These are phyloP conservation scores for Hyaloraphidium curvatum DNA, from an alignment of 192 early-diverging fungal genomes.

Conservation along the genomic window DNA sequence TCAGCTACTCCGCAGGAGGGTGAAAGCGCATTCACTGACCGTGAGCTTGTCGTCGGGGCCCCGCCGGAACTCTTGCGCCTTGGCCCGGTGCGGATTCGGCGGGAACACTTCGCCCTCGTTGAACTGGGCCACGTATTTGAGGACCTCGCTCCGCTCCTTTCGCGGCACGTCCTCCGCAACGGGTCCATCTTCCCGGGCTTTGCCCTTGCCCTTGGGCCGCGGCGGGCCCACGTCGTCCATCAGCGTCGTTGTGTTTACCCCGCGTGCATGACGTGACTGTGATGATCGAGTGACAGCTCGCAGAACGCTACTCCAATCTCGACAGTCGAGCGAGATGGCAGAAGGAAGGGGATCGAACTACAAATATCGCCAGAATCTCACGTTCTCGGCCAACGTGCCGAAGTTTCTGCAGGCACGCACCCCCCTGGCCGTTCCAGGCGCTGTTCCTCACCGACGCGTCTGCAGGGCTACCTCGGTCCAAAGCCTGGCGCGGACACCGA, in stretches of 20 bases:
- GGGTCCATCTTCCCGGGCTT: background rate
- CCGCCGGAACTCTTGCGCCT: background rate
- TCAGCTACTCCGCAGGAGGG: background rate
- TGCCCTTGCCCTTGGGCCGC: background rate
- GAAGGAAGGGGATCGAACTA: background rate
- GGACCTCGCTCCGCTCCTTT: background rate
- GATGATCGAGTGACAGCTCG: background rate
- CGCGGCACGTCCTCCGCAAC: background rate
- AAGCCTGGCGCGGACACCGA: background rate
- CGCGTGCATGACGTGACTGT: background rate
- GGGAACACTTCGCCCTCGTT: background rate
- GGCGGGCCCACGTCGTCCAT: background rate
- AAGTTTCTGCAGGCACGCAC: background rate
- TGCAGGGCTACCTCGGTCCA: background rate
- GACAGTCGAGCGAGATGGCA: background rate
- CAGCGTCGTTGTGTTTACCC: background rate
- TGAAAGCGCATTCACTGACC: background rate
- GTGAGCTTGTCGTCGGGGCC: background rate
- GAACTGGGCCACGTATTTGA: background rate
- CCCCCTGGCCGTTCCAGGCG: background rate
- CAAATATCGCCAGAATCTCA: background rate
- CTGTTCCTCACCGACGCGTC: background rate
- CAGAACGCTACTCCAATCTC: background rate
- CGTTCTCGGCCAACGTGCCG: background rate
- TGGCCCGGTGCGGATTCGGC: background rate